Conservation (phyloP, 2,329 filamentous ascomycete genomes). For the Dactylonectria estremocensis region DNA sequence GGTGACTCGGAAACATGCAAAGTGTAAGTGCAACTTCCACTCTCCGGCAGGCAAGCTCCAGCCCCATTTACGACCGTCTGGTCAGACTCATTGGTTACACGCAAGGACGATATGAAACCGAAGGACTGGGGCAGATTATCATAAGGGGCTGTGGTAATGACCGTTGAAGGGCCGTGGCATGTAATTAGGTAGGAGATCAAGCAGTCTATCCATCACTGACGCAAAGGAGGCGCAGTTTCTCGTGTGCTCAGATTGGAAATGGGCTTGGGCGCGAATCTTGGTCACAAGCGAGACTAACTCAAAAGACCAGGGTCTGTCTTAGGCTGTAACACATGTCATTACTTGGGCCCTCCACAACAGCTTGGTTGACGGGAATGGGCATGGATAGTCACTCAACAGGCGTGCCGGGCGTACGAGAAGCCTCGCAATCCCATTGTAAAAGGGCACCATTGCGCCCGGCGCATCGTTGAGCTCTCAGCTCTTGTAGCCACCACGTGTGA, state of each 20-base stretch:
- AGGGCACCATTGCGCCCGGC: conserved; percentile 7
- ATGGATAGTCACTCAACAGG: conserved; percentile 1
- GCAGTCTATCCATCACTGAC: not conserved
- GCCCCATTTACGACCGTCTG: conserved; percentile 11
- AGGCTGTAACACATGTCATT: conserved; percentile 8
- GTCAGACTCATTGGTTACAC: not conserved
- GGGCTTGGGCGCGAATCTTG: not conserved
- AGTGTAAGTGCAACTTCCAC: conserved; percentile 1
- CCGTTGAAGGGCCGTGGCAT: too few species aligned
- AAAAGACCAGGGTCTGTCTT: not conserved
- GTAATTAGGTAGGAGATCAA: not conserved
- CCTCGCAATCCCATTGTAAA: conserved; percentile 6
- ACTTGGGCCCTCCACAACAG: conserved; percentile 1
- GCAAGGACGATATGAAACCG: not conserved
- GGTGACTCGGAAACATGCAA: conserved; percentile 15
- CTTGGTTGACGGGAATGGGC: not conserved
- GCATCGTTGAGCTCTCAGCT: conserved; percentile 25
- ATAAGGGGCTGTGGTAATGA: too few species aligned
- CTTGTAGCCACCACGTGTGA: conserved; percentile 9
- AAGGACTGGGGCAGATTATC: not conserved
- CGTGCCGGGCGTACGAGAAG: not conserved
- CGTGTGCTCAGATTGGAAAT: too few species aligned
- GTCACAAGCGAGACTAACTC: not conserved
- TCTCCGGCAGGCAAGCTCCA: conserved; percentile 9
- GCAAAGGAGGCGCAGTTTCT: not conserved